Evolutionary conservation across 1,139 yeast genomes (phyloP).

Genomic region (Suzukiozyma palmioleophila): DNA sequence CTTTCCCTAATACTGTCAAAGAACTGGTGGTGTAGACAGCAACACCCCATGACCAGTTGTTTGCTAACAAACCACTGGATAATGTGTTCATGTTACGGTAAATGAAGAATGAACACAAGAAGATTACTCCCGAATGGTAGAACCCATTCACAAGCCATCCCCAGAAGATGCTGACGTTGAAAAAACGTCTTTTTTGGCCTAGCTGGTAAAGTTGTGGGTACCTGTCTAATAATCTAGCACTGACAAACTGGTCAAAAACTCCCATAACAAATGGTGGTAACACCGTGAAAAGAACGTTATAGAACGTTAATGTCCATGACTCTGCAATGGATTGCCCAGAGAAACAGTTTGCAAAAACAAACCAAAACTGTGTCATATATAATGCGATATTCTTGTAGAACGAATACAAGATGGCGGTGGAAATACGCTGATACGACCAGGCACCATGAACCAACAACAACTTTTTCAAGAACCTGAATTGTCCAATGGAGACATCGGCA

Average conservation of each 20-base stretch:
- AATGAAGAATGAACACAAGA: conserved; percentile 66
- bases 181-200: conserved; percentile 84
- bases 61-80: conserved; percentile 67
- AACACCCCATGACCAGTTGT: conserved; percentile 96
- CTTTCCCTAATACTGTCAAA: conserved; percentile 88
- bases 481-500: conserved; percentile 97
- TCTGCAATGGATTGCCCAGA: conserved; percentile 96
- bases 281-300: conserved; percentile 93
- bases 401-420: conserved; percentile 88
- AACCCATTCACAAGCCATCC: conserved; percentile 96
- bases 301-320: conserved; percentile 96
- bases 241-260: conserved; percentile 92
- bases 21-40: conserved; percentile 85
- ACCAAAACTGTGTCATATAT: conserved; percentile 99
- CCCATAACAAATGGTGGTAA: conserved; percentile 96
- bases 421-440: conserved; percentile 95
- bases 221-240: conserved; percentile 81
- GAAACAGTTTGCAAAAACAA: conserved; percentile 83
- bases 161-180: conserved; percentile 92
- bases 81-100: conserved; percentile 66
- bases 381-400: conserved; percentile 93
- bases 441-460: conserved; percentile 90
- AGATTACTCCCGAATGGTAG: conserved; percentile 85
- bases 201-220: conserved; percentile 90
- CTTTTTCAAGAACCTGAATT: conserved; percentile 80